phyloP scores from a whole-genome alignment of 441 rosid species.

The Brassica balearica region DNA sequence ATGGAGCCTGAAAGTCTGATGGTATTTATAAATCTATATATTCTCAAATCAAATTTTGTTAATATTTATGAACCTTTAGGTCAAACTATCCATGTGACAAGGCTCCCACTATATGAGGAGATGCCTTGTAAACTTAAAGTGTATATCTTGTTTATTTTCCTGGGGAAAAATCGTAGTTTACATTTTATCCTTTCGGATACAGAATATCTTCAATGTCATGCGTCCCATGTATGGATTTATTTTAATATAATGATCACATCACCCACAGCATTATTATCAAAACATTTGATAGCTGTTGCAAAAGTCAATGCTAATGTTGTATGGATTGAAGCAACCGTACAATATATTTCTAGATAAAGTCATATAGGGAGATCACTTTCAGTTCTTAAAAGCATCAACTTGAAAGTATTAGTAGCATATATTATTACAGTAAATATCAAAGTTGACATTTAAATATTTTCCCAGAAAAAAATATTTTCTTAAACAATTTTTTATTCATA shows the following conservation, averaged over 20 bases:
- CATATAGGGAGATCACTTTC: neutral
- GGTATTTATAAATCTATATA: too few species aligned
- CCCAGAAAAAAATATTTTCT: neutral
- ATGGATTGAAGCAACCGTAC: neutral
- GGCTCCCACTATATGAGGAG: neutral
- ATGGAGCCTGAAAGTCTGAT: too few species aligned
- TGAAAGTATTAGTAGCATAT: neutral
- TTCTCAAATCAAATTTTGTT: neutral
- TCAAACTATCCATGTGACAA: slow-evolving; percentile 3
- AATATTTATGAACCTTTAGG: neutral
- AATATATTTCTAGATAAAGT: slow-evolving; percentile 3
- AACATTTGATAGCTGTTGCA: slow-evolving; percentile 3
- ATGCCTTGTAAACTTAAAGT: neutral
- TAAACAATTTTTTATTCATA: too few species aligned
- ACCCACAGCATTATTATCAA: neutral
- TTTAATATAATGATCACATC: neutral
- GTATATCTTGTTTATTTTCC: neutral
- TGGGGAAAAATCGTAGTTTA: neutral
- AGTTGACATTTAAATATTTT: neutral
- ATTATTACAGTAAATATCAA: neutral
- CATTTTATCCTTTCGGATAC: neutral
- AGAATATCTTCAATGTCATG: neutral
- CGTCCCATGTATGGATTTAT: neutral
- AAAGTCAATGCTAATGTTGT: slow-evolving; percentile 17
- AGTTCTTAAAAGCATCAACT: neutral